Evolutionary conservation across 805 yeast genomes (phyloP).

Genomic region (Lachancea mirantina): DNA sequence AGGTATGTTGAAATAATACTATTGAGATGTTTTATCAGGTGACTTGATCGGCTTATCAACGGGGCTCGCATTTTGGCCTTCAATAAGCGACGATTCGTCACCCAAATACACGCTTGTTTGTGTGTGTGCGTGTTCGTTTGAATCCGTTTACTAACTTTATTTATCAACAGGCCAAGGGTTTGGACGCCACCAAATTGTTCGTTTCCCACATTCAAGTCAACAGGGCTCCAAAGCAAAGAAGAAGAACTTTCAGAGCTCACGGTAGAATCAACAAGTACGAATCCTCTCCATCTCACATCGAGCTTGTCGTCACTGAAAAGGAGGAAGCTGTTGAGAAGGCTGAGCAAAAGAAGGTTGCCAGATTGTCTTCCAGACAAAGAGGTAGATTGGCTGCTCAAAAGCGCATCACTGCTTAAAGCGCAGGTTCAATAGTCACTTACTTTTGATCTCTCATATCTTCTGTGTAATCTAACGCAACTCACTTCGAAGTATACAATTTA

Average conservation of each 20-base stretch:
- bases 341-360: slow-evolving; percentile 56
- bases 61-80: not conserved
- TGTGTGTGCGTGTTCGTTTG: not conserved
- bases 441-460: slow-evolving; percentile 8
- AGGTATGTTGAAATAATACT: slow-evolving; percentile 37
- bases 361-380: slow-evolving; percentile 84
- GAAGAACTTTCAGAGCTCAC: slow-evolving; percentile 99
- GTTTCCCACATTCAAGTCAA: slow-evolving; percentile 98
- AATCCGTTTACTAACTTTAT: slow-evolving; percentile 9
- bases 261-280: slow-evolving; percentile 99
- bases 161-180: slow-evolving; percentile 70
- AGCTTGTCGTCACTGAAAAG: slow-evolving; percentile 91
- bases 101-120: not conserved
- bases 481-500: no score
- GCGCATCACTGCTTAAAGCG: slow-evolving; percentile 70
- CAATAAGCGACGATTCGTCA: not conserved
- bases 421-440: slow-evolving; percentile 2
- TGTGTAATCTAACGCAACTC: slow-evolving; percentile 11
- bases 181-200: slow-evolving; percentile 88
- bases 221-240: slow-evolving; percentile 99
- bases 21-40: not conserved
- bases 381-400: slow-evolving; percentile 86
- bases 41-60: not conserved
- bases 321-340: slow-evolving; percentile 93
- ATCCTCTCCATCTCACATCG: slow-evolving; percentile 98